Evolutionary conservation across 148 eudicot species (phyloP), one percentile per base, ranked within the genome.

Genomic region (Arbutus unedo): DNA sequence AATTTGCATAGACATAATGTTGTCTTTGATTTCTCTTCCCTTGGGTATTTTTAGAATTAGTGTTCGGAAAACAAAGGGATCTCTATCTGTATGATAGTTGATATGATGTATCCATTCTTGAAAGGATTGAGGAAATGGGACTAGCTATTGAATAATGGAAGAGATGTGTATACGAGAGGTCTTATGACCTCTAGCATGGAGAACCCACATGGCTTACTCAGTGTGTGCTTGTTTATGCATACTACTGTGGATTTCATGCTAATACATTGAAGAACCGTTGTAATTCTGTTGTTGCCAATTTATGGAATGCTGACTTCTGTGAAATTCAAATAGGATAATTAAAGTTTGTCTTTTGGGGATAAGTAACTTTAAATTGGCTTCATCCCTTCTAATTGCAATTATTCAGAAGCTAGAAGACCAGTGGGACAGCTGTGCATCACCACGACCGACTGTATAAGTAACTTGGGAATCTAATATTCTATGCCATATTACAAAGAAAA

Each of bases 101-200:
- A 56, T 41, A 13, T 9, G 68, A 43, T 57, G 68, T 57, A 38
- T 54, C 25, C 38, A 51, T 23, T 23, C 21, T 54, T 31, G 41
- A 76, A 55, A 77, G n/a, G 64, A 4, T 51, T 7, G 44, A 55
- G n/a, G 48, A 54, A 10, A 54, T 77, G 62, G 79, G 48, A 77
- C 73, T 43, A 43, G 10, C 38, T 0, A 31, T 31, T 31, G 38
- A 31, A 31, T 31, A 31, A 31, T 31, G 38, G 38, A 31, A 31
- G 38, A 31, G 38, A 31, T 31, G 38, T 31, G 38, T 31, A 0
- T 31, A 31, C 38, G 38, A 31, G 38, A 31, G 0, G 38, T 31
- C 71, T 66, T 43, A 25, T 10, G 43, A 62, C 41, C 68, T 62
- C 68, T 62, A 66, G 43, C 41, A 10, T 25, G 43, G 41, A 64